Evolutionary conservation across 345 rosid species (phyloP).

Genomic region (Syzygium aromaticum): DNA sequence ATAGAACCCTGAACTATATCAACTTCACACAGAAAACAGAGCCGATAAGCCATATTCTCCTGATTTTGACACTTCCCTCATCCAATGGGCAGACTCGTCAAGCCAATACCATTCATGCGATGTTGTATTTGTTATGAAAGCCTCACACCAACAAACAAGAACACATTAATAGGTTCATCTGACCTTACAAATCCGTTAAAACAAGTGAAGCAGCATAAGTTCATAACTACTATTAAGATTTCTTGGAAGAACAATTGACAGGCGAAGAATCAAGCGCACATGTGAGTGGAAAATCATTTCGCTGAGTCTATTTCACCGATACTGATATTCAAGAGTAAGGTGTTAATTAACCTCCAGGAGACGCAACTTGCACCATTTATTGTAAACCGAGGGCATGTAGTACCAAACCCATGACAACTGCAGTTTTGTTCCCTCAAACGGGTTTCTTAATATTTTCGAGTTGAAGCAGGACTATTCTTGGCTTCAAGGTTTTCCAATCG

Average conservation of each 20-base stretch:
- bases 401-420: neutral
- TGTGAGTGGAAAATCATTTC: neutral
- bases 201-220: neutral
- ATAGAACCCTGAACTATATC: neutral
- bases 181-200: neutral
- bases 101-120: neutral
- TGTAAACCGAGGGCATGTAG: neutral
- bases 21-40: neutral
- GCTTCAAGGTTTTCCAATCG: neutral
- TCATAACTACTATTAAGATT: neutral
- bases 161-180: neutral
- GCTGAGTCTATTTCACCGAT: neutral
- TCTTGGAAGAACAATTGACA: neutral
- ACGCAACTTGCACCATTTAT: neutral
- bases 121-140: neutral
- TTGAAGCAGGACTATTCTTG: neutral
- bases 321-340: neutral
- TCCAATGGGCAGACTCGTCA: neutral
- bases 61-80: neutral
- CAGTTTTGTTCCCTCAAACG: neutral
- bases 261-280: neutral
- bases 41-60: neutral
- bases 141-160: neutral
- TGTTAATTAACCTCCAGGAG: neutral
- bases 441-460: neutral